phyloP scores from a whole-genome alignment of 2,329 filamentous ascomycete genomes.

The Coniochaeta prunicola region DNA sequence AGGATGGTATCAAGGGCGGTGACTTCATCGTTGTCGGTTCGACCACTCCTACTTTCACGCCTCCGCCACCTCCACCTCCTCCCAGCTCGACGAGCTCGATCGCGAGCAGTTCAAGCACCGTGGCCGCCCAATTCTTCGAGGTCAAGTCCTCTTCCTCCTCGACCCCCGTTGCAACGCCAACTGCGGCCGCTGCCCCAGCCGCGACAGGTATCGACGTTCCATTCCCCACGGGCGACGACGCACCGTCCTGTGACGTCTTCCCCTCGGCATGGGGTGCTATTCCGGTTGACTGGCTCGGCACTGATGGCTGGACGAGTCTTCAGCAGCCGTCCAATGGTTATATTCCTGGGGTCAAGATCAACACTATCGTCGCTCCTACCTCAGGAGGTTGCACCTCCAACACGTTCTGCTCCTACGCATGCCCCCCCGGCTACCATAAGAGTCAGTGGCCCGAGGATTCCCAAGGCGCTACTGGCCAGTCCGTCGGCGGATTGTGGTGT shows the following conservation, averaged over 20 bases:
- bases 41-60: constrained; percentile 42
- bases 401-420: constrained; percentile 85
- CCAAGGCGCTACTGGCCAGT: constrained; percentile 76
- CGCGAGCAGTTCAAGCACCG: constrained; percentile 25
- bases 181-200: constrained; percentile 19
- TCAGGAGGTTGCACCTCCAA: constrained; percentile 54
- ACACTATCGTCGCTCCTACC: constrained; percentile 57
- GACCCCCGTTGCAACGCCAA: constrained; percentile 16
- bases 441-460: constrained; percentile 69
- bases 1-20: constrained; percentile 64
- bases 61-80: constrained; percentile 26
- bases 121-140: constrained; percentile 45
- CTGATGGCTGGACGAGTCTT: constrained; percentile 74
- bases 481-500: constrained; percentile 82
- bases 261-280: constrained; percentile 77
- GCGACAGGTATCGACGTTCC: constrained; percentile 49
- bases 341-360: constrained; percentile 46
- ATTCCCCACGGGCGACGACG: constrained; percentile 69
- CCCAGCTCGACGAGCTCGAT: constrained; percentile 21
- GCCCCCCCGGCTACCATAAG: constrained; percentile 87
- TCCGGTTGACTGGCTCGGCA: constrained; percentile 57
- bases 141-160: constrained; percentile 23
- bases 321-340: constrained; percentile 52
- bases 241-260: constrained; percentile 57
- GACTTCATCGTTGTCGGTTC: constrained; percentile 60